Base-by-base conservation (phyloP, 805 yeast genomes). In the Nematodospora valgi region DNA sequence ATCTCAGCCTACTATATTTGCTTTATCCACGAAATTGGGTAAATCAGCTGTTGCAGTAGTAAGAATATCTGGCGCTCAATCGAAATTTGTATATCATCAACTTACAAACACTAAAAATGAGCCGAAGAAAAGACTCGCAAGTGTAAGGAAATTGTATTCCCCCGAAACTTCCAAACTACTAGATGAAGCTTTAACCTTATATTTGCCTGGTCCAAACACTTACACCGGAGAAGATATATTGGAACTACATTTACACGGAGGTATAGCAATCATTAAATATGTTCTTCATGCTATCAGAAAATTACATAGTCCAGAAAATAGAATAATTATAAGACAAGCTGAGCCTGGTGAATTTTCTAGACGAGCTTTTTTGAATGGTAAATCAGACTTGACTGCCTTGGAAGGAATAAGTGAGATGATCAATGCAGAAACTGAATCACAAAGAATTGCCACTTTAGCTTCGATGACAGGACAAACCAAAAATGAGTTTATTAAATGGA, bases 191-290 rank as follows among this genome's bases (percentile, higher is more conserved):
- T 57, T 93, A 13, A 65, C 82, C 0, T 49, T 88, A 1, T 81
- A 62, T 49, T 89, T 91, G 58, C 56, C 74, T 12, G 73, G 72
- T 2, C 97, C 97, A 1, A 64, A 70, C 10, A 81, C 96, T 0
- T 93, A 81, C 50, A 93, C 98, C 0, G 98, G 98, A 1, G 98
- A 93, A 55, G 96, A 91, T 47, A 48, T 83, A 17, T 63, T 89
- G 7, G 98, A 93, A 50, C 55, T 93, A n/a, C 97, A 93, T 51
- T 58, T 86, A 2, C 98, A 93, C 57, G 98, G 98, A 3, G 97
- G 98, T 4, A 78, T 73, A 9, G 96, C 98, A 0, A 86, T 91
- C 1, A 74, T 86, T 2, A 66, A 70, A 31, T 72, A 87, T 0
- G 84, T 89, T 0, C 49, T 89, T 31, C 62, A 62, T 4, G 79